Percentiles rank a stretch among this genome's conserved stretches.
phyloP scores from a whole-genome alignment of 176 grass and related monocot genomes.

The Carex littledalei region DNA sequence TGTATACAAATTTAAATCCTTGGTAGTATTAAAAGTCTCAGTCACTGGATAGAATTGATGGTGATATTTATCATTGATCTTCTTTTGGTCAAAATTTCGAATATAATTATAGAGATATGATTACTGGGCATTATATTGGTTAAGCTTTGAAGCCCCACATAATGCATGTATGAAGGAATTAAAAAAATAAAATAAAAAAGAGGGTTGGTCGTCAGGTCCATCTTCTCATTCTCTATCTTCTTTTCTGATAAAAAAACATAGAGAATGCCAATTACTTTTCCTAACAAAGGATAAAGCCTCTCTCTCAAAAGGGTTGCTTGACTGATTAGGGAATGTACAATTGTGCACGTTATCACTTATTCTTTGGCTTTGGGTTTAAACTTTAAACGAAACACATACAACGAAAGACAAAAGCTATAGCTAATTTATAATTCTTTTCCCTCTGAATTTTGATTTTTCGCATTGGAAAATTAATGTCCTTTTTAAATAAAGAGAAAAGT shows the following conservation, averaged over 20 bases:
- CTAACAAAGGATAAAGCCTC: not conserved
- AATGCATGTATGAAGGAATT: not conserved
- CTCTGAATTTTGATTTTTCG: no score
- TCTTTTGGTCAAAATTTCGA: not conserved
- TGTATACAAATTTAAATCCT: not conserved
- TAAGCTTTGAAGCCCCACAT: conserved; percentile 5
- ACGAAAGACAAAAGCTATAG: not conserved
- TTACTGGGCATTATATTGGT: not conserved
- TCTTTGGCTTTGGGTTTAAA: not conserved
- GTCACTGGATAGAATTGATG: conserved; percentile 11
- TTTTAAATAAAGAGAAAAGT: no score
- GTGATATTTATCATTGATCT: conserved; percentile 7
- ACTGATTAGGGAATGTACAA: not conserved
- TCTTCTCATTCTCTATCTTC: not conserved
- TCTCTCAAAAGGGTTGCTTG: not conserved
- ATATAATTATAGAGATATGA: conserved; percentile 1
- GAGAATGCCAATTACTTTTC: not conserved
- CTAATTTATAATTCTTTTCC: no score
- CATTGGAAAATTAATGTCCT: no score
- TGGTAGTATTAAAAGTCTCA: not conserved
- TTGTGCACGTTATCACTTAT: not conserved
- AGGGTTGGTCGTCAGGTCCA: not conserved
- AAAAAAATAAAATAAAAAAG: not conserved
- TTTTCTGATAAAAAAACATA: not conserved
- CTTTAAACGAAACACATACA: not conserved